A percentile compares a stretch with the other conserved stretches of the same genome.
phyloP scores from a whole-genome alignment of 306 rosid genomes.

The Medicago ruthenica region DNA sequence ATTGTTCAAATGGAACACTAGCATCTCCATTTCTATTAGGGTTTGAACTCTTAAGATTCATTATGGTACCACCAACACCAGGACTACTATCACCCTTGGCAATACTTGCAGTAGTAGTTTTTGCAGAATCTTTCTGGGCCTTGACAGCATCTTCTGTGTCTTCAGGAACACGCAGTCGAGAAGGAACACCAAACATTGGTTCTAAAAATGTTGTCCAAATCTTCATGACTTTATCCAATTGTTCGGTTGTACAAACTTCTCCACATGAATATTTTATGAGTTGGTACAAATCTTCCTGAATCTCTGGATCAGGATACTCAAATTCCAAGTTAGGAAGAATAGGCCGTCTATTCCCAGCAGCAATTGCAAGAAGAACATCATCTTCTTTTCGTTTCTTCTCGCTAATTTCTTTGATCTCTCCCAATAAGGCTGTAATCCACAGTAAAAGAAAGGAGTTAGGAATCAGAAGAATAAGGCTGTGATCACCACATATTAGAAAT shows the following conservation, averaged over 20 bases:
- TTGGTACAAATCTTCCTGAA: slow-evolving; percentile 93
- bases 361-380: slow-evolving; percentile 85
- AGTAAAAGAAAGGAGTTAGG: slow-evolving; percentile 41
- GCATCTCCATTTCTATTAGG: slow-evolving; percentile 65
- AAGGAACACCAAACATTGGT: slow-evolving; percentile 85
- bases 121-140: slow-evolving; percentile 58
- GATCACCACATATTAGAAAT: slow-evolving; percentile 10
- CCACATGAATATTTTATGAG: slow-evolving; percentile 94
- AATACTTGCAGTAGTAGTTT: slow-evolving; percentile 54
- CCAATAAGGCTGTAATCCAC: slow-evolving; percentile 75
- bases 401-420: slow-evolving; percentile 93
- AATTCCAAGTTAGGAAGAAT: slow-evolving; percentile 89
- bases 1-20: slow-evolving; percentile 67
- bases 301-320: slow-evolving; percentile 77
- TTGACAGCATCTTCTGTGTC: slow-evolving; percentile 90
- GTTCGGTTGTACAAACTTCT: slow-evolving; percentile 93
- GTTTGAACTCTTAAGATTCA: slow-evolving; percentile 63
- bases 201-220: slow-evolving; percentile 94
- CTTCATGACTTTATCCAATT: slow-evolving; percentile 90
- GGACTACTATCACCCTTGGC: slow-evolving; percentile 71
- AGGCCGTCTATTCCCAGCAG: slow-evolving; percentile 92
- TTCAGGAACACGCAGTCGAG: slow-evolving; percentile 76
- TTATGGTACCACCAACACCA: slow-evolving; percentile 53
- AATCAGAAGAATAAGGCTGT: not conserved
- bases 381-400: slow-evolving; percentile 95